Percentiles rank a stretch among this genome's conserved stretches.
Conservation (phyloP, 2,329 filamentous ascomycete genomes). For the Cryphonectria carpinicola region DNA sequence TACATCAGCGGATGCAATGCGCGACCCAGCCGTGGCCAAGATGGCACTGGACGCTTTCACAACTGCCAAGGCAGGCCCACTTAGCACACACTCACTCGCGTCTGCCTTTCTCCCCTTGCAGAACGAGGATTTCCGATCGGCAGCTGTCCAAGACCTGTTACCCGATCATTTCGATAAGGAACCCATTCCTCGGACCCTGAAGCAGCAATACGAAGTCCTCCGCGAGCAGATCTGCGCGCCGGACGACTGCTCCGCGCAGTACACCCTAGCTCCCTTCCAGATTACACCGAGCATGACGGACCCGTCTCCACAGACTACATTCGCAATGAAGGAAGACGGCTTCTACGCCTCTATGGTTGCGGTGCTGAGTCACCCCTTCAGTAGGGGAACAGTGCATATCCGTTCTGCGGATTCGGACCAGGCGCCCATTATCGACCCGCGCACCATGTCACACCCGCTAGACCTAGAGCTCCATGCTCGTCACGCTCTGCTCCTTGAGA, state of each 20-base stretch:
- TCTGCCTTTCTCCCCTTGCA: conserved; percentile 22
- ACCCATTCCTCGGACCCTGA: background rate
- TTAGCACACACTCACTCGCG: conserved; percentile 38
- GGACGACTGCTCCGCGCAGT: conserved; percentile 19
- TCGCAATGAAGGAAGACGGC: conserved; percentile 12
- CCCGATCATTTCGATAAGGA: background rate
- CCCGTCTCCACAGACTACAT: conserved; percentile 8
- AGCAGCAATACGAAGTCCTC: conserved; percentile 12
- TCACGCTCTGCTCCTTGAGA: conserved; percentile 45
- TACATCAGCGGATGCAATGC: conserved; percentile 33
- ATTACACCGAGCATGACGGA: conserved; percentile 8
- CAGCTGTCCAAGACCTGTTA: conserved; percentile 1
- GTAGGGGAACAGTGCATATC: conserved; percentile 60
- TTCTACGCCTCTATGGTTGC: conserved; percentile 54
- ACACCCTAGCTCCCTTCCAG: conserved; percentile 21
- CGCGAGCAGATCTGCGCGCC: conserved; percentile 18
- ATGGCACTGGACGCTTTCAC: conserved; percentile 32
- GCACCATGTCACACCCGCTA: conserved; percentile 54
- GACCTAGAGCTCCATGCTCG: conserved; percentile 49
- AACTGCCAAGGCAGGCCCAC: conserved; percentile 34
- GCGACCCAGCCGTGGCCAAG: conserved; percentile 25
- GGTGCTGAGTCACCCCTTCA: conserved; percentile 61
- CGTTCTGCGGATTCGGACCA: conserved; percentile 44
- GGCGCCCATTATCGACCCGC: conserved; percentile 54
- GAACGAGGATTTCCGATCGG: conserved; percentile 7